Evolutionary conservation across 2,329 filamentous ascomycete genomes (phyloP), one percentile per base, ranked within the genome.

Genomic region (Aspergillus thermomutatus): DNA sequence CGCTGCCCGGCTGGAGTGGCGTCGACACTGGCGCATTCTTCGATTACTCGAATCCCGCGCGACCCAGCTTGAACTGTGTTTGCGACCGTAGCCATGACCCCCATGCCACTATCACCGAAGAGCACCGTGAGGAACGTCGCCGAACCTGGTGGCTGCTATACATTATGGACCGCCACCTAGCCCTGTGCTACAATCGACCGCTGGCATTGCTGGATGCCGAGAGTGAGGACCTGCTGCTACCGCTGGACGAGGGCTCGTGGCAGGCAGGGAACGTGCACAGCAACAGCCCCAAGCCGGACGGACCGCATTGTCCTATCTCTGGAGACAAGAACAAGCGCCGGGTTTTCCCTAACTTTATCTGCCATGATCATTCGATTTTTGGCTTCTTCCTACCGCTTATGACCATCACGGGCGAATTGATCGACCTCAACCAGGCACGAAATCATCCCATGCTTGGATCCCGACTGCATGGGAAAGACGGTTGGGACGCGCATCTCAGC

Each of bases 111-210:
- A 78, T 82, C 25, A 86, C 86, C 0, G 91, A 95, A 66, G 92
- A 97, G 71, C 90, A 94, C 69, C 85, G 91, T 52, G 92, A 97
- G 75, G 92, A 97, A 73, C 83, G 92, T 49, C 86, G 92, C 55
- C 85, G 92, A 34, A 90, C 93, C 57, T 97, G 92, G 92, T 97
- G 92, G 92, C 83, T 96, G 8, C 80, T 94, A 50, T 97, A 96
- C 76, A 91, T 90, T 46, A 90, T 95, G 59, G 92, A 97, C 73
- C 86, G 92, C 41, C 92, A 97, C 75, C 79, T 97, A 43, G 91
- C 92, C 0, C 79, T 97, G 9, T 96, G 92, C 80, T 97, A 96
- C 75, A 96, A 97, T 72, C 84, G 91, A 49, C 92, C 92, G 0
- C 80, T 96, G 14, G 93, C 91, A 67, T 81, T 97, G 41, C 84